Evolutionary conservation across 306 rosid genomes (phyloP), one percentile per base, ranked within the genome.

Genomic region (Cucurbita ficifolia): DNA sequence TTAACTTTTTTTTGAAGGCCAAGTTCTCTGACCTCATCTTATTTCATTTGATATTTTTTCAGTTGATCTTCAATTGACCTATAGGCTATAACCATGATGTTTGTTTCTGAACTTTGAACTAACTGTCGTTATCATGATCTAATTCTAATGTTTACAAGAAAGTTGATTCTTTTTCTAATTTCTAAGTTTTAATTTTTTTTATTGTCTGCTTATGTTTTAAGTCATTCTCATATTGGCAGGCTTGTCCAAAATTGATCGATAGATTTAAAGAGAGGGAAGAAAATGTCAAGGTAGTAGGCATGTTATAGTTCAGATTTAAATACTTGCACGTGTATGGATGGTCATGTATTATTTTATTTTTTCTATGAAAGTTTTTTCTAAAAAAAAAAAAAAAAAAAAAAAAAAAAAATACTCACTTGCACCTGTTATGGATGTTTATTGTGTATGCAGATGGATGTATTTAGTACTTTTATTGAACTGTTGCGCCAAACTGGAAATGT

Each of bases 231-330:
- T 24, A 36, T 74, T 50, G 75, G 62, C 81, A 94, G 99, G 99
- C 99, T 78, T 95, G 99, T 81, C 99, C 97, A 75, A 95, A 95
- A 85, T 81, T 95, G 82, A 91, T 95, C 8, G 99, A 95, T 70
- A 89, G 99, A 79, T 95, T 92, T 80, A 95, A 87, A 79, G 99
- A 95, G 85, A 89, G 99, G 86, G 99, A 95, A 82, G 99, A 91
- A 82, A 95, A 88, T 88, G 97, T 95, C 75, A 95, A 95, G 99
- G 99, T 88, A 76, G 91, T 85, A 72, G 76, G 76, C 76, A 49
- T 56, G 13, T 76, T 29, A 55, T 55, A 18, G 61, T 75, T 55
- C 17, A 48, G 12, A 73, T 40, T 72, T 46, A 19, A 53, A 33
- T 29, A 68, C 49, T 45, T 36, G 46, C 60, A 57, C 33, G 16